A percentile compares a stretch with the other conserved stretches of the same genome.
Evolutionary conservation across 2,329 filamentous ascomycete species (phyloP).

Genomic region (Neoarthrinium moseri): DNA sequence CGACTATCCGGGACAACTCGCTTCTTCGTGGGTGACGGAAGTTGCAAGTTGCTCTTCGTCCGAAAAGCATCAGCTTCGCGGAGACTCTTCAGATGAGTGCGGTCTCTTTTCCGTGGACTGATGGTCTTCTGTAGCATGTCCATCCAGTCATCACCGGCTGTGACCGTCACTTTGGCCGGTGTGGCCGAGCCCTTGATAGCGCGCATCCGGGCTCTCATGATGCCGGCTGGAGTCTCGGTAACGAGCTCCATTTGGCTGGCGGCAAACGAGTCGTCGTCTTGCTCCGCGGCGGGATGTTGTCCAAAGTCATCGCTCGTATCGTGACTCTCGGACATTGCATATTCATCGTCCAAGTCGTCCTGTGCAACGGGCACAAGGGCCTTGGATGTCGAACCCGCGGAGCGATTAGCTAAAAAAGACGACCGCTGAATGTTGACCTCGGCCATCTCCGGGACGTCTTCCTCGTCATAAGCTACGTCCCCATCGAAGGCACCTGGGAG

Average conservation of each 20-base stretch:
- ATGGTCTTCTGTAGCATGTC: slow-evolving; percentile 92
- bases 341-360: slow-evolving; percentile 71
- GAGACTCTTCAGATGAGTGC: slow-evolving; percentile 64
- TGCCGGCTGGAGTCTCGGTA: slow-evolving; percentile 56
- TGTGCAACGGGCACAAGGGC: slow-evolving; percentile 61
- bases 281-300: slow-evolving; percentile 77
- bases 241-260: slow-evolving; percentile 44
- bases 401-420: slow-evolving; percentile 94
- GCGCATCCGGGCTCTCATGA: slow-evolving; percentile 63
- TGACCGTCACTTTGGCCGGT: slow-evolving; percentile 59
- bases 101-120: slow-evolving; percentile 89
- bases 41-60: slow-evolving; percentile 25
- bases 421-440: slow-evolving; percentile 43
- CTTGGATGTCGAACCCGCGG: slow-evolving; percentile 74
- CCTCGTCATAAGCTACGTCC: slow-evolving; percentile 54
- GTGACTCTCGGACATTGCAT: slow-evolving; percentile 69
- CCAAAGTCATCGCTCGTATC: slow-evolving; percentile 77
- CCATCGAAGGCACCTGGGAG: slow-evolving; percentile 81
- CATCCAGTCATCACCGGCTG: slow-evolving; percentile 82
- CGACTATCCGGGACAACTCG: slow-evolving; percentile 47
- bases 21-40: slow-evolving; percentile 30
- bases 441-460: slow-evolving; percentile 44
- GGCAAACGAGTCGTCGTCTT: slow-evolving; percentile 55
- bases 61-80: slow-evolving; percentile 61
- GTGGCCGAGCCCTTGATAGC: slow-evolving; percentile 60